Conservation (phyloP, 768 basidiomycete species). For the Boletales sp. region DNA sequence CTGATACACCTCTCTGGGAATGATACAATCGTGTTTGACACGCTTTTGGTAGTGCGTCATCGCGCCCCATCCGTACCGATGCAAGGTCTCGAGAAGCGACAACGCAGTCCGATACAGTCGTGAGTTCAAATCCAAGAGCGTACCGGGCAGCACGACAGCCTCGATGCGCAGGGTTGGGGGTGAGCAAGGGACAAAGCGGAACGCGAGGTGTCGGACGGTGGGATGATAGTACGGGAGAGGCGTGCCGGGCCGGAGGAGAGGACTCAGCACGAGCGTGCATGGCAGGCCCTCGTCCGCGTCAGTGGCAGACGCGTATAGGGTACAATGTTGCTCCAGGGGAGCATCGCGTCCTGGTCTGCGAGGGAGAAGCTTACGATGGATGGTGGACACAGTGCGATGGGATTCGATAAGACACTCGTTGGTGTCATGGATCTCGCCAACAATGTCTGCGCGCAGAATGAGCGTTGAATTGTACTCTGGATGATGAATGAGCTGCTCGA, state of each 20-base stretch:
- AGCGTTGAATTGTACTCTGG: conserved; percentile 93
- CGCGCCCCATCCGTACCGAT: conserved; percentile 87
- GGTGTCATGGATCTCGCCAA: conserved; percentile 28
- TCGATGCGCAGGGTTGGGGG: conserved; percentile 23
- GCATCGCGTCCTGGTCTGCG: conserved; percentile 75
- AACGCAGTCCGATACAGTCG: conserved; percentile 80
- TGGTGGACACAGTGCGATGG: conserved; percentile 42
- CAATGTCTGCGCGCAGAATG: conserved; percentile 78
- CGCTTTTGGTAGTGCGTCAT: conserved; percentile 84
- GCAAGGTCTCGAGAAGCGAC: conserved; percentile 75
- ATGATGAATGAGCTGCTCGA: conserved; percentile 74
- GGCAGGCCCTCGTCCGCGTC: conserved; percentile 24
- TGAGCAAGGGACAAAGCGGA: conserved; percentile 54
- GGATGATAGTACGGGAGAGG: conserved; percentile 90
- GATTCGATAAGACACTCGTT: conserved; percentile 31
- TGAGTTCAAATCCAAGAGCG: conserved; percentile 49
- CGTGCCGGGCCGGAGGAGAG: conserved; percentile 43
- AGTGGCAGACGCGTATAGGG: conserved; percentile 48
- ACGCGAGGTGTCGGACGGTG: conserved; percentile 72
- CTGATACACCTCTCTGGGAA: conserved; percentile 77
- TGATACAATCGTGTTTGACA: conserved; percentile 75
- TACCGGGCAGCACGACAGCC: conserved; percentile 37
- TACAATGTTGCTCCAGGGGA: conserved; percentile 72
- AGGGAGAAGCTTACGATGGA: conserved; percentile 71
- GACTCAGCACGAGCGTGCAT: conserved; percentile 53